phyloP scores from a whole-genome alignment of 1,139 yeast genomes.

The Kluyveromyces marxianus region DNA sequence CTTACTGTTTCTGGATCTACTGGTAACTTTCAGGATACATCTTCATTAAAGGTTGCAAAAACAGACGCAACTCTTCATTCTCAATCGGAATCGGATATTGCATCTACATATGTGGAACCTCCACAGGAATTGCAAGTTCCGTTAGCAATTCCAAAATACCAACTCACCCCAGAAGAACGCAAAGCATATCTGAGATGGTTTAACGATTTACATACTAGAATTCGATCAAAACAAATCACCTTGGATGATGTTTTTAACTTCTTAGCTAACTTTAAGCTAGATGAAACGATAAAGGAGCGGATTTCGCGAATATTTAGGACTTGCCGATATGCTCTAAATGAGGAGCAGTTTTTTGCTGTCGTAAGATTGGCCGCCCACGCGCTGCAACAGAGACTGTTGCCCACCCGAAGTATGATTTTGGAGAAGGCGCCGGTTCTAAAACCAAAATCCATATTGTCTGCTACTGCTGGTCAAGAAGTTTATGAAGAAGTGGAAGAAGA shows the following conservation, averaged over 20 bases:
- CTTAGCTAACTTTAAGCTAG: conserved; percentile 51
- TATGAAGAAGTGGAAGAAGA: conserved; percentile 28
- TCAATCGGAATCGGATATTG: conserved; percentile 2
- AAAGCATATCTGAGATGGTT: conserved; percentile 76
- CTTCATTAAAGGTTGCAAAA: not conserved
- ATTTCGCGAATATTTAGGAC: conserved; percentile 46
- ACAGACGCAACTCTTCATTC: not conserved
- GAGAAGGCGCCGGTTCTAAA: conserved; percentile 53
- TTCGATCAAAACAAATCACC: conserved; percentile 47
- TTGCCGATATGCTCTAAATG: conserved; percentile 45
- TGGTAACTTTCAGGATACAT: not conserved
- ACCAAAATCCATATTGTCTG: conserved; percentile 60
- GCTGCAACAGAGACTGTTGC: conserved; percentile 35
- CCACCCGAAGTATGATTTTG: conserved; percentile 44
- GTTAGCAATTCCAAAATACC: conserved; percentile 52
- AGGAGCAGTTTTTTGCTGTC: conserved; percentile 72
- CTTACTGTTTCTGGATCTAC: not conserved
- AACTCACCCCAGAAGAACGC: conserved; percentile 55
- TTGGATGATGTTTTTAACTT: conserved; percentile 59
- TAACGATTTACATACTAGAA: conserved; percentile 55
- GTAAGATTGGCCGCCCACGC: conserved; percentile 56
- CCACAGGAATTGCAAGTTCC: conserved; percentile 39
- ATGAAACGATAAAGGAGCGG: conserved; percentile 37
- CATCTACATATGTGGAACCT: conserved; percentile 18
- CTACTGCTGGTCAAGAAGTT: conserved; percentile 32